phyloP scores from a whole-genome alignment of 768 basidiomycete genomes.

The Lentinula guzmanii region DNA sequence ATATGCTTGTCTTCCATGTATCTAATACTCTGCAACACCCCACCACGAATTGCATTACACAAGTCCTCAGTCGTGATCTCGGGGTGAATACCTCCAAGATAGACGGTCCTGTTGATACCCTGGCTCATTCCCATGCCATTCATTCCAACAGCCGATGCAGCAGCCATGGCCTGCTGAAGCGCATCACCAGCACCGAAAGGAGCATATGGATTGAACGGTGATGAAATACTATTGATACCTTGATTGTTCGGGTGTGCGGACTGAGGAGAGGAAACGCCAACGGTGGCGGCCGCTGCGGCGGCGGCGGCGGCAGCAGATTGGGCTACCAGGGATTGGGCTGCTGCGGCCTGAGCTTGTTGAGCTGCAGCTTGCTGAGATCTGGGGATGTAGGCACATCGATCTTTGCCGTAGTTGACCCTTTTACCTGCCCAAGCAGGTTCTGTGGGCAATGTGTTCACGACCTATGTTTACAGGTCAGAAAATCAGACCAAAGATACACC shows the following conservation, averaged over 20 bases:
- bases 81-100: conserved; percentile 94
- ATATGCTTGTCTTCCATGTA: conserved; percentile 98
- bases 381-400: conserved; percentile 96
- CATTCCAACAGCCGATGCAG: conserved; percentile 8
- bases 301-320: conserved; percentile 37
- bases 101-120: conserved; percentile 86
- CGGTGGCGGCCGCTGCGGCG: conserved; percentile 17
- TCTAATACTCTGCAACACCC: conserved; percentile 89
- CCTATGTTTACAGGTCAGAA: conserved; percentile 36
- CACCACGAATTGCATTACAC: conserved; percentile 96
- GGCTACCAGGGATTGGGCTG: conserved; percentile 62
- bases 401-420: conserved; percentile 97
- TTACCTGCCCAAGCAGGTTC: conserved; percentile 95
- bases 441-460: conserved; percentile 87
- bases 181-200: conserved; percentile 44
- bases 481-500: neutral
- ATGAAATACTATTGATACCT: conserved; percentile 9
- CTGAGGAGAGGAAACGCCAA: conserved; percentile 13
- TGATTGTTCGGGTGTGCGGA: conserved; percentile 20
- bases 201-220: conserved; percentile 47
- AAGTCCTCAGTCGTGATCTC: conserved; percentile 93
- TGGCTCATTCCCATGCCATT: conserved; percentile 17
- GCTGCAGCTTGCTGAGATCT: conserved; percentile 90
- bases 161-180: conserved; percentile 22
- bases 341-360: conserved; percentile 82